Evolutionary conservation across 768 basidiomycete species (phyloP).

Genomic region (Collybia mongolica): DNA sequence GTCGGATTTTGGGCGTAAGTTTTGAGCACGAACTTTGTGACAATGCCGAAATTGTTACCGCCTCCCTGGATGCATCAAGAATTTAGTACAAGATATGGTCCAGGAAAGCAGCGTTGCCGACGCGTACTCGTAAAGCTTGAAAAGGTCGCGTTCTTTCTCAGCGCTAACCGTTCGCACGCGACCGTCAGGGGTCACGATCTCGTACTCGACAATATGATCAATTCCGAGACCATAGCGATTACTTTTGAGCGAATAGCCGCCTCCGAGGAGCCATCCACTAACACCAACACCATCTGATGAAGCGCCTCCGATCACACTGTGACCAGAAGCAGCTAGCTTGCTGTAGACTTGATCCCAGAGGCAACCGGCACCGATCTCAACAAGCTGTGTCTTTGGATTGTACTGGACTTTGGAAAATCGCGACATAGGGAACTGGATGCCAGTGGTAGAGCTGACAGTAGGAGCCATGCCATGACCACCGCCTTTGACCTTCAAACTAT

Average conservation of each 20-base stretch:
- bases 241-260: slow-evolving; percentile 31
- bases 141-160: background rate
- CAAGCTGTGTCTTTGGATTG: slow-evolving; percentile 25
- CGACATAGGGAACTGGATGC: slow-evolving; percentile 46
- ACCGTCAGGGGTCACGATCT: slow-evolving; percentile 29
- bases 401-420: slow-evolving; percentile 35
- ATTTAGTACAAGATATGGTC: too few species aligned
- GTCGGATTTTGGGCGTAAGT: slow-evolving; percentile 1
- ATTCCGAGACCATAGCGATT: slow-evolving; percentile 29
- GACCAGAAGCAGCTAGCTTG: slow-evolving; percentile 34
- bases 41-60: slow-evolving; percentile 22
- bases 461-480: slow-evolving; percentile 46
- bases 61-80: background rate
- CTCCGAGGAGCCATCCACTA: slow-evolving; percentile 29
- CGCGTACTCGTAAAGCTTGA: background rate
- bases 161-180: background rate
- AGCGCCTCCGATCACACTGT: slow-evolving; percentile 49
- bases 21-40: slow-evolving; percentile 19
- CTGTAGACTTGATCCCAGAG: slow-evolving; percentile 54
- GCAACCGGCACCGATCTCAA: slow-evolving; percentile 28
- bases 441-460: slow-evolving; percentile 49
- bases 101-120: background rate
- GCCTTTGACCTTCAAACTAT: slow-evolving; percentile 40
- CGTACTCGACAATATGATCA: slow-evolving; percentile 26
- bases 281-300: slow-evolving; percentile 37